phyloP scores from a whole-genome alignment of 805 yeast species.

The Alloascoidea hylecoeti region DNA sequence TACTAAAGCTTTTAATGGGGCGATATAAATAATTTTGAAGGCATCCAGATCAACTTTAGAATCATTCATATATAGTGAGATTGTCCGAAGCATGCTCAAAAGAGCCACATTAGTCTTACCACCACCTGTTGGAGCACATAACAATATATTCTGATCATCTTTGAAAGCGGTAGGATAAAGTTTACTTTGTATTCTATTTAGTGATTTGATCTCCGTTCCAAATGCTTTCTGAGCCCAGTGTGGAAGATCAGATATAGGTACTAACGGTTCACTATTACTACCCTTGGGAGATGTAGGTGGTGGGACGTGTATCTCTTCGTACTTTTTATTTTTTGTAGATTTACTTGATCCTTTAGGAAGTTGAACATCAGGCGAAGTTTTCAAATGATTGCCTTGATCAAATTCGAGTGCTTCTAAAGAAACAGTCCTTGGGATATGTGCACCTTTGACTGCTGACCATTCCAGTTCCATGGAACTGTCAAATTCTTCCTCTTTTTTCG shows the following conservation, averaged over 20 bases:
- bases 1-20: slow-evolving; percentile 89
- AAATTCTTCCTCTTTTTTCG: slow-evolving; percentile 15
- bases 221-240: slow-evolving; percentile 74
- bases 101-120: slow-evolving; percentile 97
- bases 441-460: slow-evolving; percentile 1
- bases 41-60: slow-evolving; percentile 30
- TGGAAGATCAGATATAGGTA: slow-evolving; percentile 53
- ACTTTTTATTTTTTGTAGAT: slow-evolving; percentile 49
- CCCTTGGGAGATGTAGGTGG: slow-evolving; percentile 45
- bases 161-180: slow-evolving; percentile 70
- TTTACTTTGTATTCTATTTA: slow-evolving; percentile 76
- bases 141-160: slow-evolving; percentile 53
- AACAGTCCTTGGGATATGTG: slow-evolving; percentile 28
- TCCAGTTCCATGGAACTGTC: slow-evolving; percentile 4
- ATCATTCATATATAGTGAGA: slow-evolving; percentile 35
- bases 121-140: slow-evolving; percentile 98
- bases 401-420: slow-evolving; percentile 51
- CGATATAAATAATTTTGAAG: slow-evolving; percentile 76
- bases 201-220: slow-evolving; percentile 40
- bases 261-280: slow-evolving; percentile 23
- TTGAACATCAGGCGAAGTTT: slow-evolving; percentile 51
- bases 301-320: slow-evolving; percentile 90
- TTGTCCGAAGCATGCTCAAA: slow-evolving; percentile 54
- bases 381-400: slow-evolving; percentile 59
- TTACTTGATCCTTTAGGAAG: slow-evolving; percentile 81